Percentiles rank a stretch among this genome's conserved stretches.
Evolutionary conservation across 1,139 yeast species (phyloP).

Genomic region (Nakaseomyces delphensis): DNA sequence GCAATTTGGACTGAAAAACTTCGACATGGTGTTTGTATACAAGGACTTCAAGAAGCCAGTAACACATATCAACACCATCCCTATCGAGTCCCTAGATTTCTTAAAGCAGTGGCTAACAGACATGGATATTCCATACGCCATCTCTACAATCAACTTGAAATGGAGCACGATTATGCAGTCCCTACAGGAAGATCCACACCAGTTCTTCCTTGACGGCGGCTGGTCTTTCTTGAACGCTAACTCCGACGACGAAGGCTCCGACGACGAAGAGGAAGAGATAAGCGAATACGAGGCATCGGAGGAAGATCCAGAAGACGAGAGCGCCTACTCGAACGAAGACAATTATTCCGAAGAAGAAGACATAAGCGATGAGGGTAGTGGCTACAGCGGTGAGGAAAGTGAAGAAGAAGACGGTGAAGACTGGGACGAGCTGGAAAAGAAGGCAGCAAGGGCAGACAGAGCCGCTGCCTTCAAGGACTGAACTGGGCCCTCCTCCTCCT

Average conservation of each 20-base stretch:
- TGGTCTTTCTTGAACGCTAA: constrained; percentile 84
- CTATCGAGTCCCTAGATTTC: constrained; percentile 84
- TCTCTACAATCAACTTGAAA: constrained; percentile 90
- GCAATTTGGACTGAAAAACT: constrained; percentile 92
- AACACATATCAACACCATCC: constrained; percentile 88
- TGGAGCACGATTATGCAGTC: constrained; percentile 97
- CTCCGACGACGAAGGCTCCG: constrained; percentile 56
- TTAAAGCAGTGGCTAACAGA: constrained; percentile 95
- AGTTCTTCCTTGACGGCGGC: constrained; percentile 89
- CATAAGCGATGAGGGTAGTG: constrained; percentile 40
- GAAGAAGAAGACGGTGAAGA: constrained; percentile 57
- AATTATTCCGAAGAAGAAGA: constrained; percentile 39
- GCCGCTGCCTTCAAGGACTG: constrained; percentile 29
- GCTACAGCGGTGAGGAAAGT: constrained; percentile 44
- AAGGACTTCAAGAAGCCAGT: constrained; percentile 85
- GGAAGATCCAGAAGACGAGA: constrained; percentile 70
- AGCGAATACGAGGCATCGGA: constrained; percentile 38
- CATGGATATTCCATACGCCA: constrained; percentile 89
- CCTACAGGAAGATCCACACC: constrained; percentile 83
- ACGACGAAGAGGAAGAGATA: constrained; percentile 43
- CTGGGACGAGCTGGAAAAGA: constrained; percentile 66
- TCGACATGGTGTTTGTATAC: constrained; percentile 89
- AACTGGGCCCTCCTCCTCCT: neutral
- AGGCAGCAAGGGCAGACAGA: constrained; percentile 44
- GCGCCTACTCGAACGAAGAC: constrained; percentile 48